These are phyloP conservation scores for Darksidea phi DNA, from an alignment of 495 filamentous ascomycete species.

Conservation along the genomic window DNA sequence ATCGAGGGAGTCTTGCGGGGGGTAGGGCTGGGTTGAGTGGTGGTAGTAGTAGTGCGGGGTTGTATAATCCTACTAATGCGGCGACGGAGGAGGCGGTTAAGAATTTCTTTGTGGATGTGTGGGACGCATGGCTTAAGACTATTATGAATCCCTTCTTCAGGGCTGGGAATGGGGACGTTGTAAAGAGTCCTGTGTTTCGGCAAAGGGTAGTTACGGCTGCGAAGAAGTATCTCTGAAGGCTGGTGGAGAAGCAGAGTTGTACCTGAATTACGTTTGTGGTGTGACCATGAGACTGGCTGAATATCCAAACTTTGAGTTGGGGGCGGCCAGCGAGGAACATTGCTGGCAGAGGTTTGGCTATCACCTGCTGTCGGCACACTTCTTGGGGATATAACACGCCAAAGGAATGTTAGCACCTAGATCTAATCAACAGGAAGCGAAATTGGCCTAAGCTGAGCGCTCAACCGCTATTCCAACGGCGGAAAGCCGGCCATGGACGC, in stretches of 20 bases:
- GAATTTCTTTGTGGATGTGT: slow-evolving; percentile 90
- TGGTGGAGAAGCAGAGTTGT: background rate
- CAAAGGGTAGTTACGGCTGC: slow-evolving; percentile 77
- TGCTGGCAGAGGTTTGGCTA: too few species aligned
- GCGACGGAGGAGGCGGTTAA: slow-evolving; percentile 92
- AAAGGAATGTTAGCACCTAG: too few species aligned
- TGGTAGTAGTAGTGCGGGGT: slow-evolving; percentile 36
- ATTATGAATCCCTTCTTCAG: slow-evolving; percentile 95
- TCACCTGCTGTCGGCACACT: too few species aligned
- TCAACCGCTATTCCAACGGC: too few species aligned
- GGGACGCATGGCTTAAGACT: slow-evolving; percentile 93
- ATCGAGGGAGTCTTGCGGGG: slow-evolving; percentile 23
- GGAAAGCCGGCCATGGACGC: too few species aligned
- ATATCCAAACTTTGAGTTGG: too few species aligned
- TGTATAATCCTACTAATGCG: slow-evolving; percentile 76
- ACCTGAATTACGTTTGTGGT: too few species aligned
- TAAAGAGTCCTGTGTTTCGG: slow-evolving; percentile 82
- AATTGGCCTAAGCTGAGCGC: too few species aligned
- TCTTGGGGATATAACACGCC: too few species aligned
- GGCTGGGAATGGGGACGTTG: slow-evolving; percentile 71
- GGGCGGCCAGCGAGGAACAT: too few species aligned
- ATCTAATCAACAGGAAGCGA: too few species aligned
- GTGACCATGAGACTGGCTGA: too few species aligned
- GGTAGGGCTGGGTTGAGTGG: slow-evolving; percentile 13
- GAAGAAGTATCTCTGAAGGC: slow-evolving; percentile 80